phyloP scores from a whole-genome alignment of 2,329 filamentous ascomycete species.

The Trichoderma guizhouense region DNA sequence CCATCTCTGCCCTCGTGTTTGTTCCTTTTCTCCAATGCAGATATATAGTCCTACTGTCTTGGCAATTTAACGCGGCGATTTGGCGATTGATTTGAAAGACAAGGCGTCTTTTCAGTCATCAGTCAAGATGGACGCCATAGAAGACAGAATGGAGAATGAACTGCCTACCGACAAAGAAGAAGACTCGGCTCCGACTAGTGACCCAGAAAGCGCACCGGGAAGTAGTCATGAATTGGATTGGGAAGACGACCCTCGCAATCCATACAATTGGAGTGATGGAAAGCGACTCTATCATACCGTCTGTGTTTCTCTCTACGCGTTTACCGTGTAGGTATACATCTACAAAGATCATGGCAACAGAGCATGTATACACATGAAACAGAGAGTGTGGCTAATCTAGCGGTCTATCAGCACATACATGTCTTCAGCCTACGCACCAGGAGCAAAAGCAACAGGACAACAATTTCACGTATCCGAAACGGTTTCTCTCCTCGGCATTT shows the following conservation, averaged over 20 bases:
- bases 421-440: slow-evolving; percentile 16
- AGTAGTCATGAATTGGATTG: not conserved
- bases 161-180: not conserved
- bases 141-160: not conserved
- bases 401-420: slow-evolving; percentile 5
- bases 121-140: not conserved
- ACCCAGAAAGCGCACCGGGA: not conserved
- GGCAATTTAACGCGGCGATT: not conserved
- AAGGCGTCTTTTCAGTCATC: not conserved
- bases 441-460: not conserved
- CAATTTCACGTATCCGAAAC: slow-evolving; percentile 21
- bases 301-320: slow-evolving; percentile 5
- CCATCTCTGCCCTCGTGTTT: not conserved
- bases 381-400: not conserved
- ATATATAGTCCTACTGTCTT: not conserved
- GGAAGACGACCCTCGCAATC: slow-evolving; percentile 14
- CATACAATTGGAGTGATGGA: slow-evolving; percentile 13
- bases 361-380: not conserved
- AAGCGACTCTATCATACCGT: not conserved
- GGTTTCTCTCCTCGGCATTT: slow-evolving; percentile 37
- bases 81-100: not conserved
- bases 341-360: not conserved
- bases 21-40: not conserved
- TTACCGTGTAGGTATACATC: slow-evolving; percentile 3
- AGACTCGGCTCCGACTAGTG: not conserved